These are phyloP conservation scores for Tuber borchii DNA, from an alignment of 495 filamentous ascomycete species.

Conservation along the genomic window DNA sequence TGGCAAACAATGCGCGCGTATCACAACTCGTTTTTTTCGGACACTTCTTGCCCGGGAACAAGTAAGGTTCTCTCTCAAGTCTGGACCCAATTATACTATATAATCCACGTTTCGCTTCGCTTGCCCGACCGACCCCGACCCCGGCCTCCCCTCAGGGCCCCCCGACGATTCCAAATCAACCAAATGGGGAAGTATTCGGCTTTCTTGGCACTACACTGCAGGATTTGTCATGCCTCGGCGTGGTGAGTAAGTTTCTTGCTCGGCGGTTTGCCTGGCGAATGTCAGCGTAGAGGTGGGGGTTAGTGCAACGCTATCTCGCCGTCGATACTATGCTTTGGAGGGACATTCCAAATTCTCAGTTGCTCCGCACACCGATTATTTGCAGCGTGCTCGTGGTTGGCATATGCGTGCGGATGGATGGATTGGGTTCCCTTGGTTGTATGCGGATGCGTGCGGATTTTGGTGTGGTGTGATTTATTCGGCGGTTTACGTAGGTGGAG, in stretches of 20 bases:
- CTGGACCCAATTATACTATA: background rate
- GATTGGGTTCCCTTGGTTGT: background rate
- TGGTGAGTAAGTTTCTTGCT: background rate
- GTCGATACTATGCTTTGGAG: background rate
- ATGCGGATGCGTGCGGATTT: background rate
- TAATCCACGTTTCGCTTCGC: background rate
- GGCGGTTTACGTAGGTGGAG: background rate
- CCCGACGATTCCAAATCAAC: background rate
- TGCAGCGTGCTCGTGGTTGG: background rate
- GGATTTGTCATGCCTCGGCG: background rate
- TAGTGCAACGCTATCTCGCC: background rate
- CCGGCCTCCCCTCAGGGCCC: no score
- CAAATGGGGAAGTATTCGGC: background rate
- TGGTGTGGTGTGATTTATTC: background rate
- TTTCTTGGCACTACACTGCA: background rate
- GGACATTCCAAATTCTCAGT: background rate
- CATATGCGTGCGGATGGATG: background rate
- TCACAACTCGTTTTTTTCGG: no score
- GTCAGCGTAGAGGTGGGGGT: background rate
- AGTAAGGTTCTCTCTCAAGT: no score
- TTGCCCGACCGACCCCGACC: background rate
- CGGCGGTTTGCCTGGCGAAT: background rate
- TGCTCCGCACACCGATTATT: background rate
- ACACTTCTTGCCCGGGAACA: no score
- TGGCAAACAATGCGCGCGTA: no score